These are phyloP conservation scores for Pythium folliculosum DNA, from an alignment of 352 stramenopile species.

Conservation along the genomic window DNA sequence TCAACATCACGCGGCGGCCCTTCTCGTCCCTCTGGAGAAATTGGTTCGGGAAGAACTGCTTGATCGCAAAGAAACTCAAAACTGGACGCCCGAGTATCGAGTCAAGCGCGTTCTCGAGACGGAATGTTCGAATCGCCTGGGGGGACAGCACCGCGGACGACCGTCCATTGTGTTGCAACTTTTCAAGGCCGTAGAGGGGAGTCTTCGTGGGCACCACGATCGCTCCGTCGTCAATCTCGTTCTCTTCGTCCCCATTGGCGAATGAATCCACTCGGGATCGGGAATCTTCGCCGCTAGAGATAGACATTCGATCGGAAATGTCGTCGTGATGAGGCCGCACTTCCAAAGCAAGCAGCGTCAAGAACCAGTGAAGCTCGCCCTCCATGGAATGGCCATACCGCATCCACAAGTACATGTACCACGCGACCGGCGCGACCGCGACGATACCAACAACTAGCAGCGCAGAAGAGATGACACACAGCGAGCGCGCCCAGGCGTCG, in stretches of 20 bases:
- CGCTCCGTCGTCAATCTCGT: slow-evolving; percentile 9
- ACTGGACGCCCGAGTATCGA: slow-evolving; percentile 37
- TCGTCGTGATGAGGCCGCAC: slow-evolving; percentile 26
- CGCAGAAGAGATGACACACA: slow-evolving; percentile 1
- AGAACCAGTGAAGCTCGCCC: slow-evolving; percentile 42
- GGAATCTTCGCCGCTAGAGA: slow-evolving; percentile 12
- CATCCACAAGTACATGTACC: slow-evolving; percentile 32
- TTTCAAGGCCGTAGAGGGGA: slow-evolving; percentile 8
- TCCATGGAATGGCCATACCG: slow-evolving; percentile 28
- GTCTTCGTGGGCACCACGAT: slow-evolving; percentile 18
- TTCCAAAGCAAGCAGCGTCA: slow-evolving; percentile 37
- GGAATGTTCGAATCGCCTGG: slow-evolving; percentile 32
- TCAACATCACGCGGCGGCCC: slow-evolving; percentile 31
- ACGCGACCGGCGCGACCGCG: slow-evolving; percentile 26
- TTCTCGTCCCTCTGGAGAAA: slow-evolving; percentile 32
- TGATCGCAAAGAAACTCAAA: slow-evolving; percentile 42
- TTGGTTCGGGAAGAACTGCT: slow-evolving; percentile 33
- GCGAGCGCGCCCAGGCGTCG: neutral
- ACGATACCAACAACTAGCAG: slow-evolving; percentile 8
- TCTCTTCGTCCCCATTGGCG: slow-evolving; percentile 8
- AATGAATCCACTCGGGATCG: slow-evolving; percentile 20
- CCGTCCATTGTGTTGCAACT: neutral
- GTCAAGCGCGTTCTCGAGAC: slow-evolving; percentile 43
- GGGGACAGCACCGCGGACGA: neutral
- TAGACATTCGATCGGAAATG: slow-evolving; percentile 5